phyloP scores from a whole-genome alignment of 2,329 filamentous ascomycete genomes.

The Aspergillus arachidicola region DNA sequence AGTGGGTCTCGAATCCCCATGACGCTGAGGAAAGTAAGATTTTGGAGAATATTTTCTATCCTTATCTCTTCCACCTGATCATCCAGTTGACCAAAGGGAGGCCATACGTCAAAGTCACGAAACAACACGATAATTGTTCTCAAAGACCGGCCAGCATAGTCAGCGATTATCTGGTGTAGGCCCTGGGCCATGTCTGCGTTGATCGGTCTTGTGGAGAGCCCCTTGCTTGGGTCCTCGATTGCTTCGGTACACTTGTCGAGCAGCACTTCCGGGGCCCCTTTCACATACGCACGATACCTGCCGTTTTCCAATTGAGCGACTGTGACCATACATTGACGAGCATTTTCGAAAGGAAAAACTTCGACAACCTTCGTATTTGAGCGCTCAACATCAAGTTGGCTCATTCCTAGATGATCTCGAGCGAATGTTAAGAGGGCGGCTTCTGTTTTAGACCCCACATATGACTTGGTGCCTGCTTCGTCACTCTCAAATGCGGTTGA shows the following conservation, averaged over 20 bases:
- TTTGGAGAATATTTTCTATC: constrained; percentile 1
- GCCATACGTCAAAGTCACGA: constrained; percentile 66
- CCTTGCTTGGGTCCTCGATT: constrained; percentile 19
- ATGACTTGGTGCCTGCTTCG: constrained; percentile 55
- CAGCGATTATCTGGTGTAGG: constrained; percentile 21
- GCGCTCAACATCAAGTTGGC: constrained; percentile 60
- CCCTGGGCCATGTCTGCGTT: background rate
- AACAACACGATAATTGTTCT: constrained; percentile 72
- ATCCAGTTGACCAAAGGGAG: constrained; percentile 41
- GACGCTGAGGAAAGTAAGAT: constrained; percentile 66
- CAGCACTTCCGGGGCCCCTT: constrained; percentile 40
- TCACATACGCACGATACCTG: constrained; percentile 36
- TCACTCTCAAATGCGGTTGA: constrained; percentile 72
- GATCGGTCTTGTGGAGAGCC: background rate
- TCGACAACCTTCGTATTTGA: constrained; percentile 59
- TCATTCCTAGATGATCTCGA: constrained; percentile 62
- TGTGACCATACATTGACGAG: constrained; percentile 60
- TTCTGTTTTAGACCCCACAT: constrained; percentile 73
- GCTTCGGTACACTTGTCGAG: constrained; percentile 27
- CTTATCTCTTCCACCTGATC: background rate
- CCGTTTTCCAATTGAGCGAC: constrained; percentile 28
- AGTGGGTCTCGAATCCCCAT: constrained; percentile 69
- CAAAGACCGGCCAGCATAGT: constrained; percentile 54
- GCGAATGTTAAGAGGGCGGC: constrained; percentile 68
- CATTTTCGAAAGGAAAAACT: constrained; percentile 70